Evolutionary conservation across 2,329 filamentous ascomycete genomes (phyloP), one percentile per base, ranked within the genome.

Genomic region (Beauveria sp.): DNA sequence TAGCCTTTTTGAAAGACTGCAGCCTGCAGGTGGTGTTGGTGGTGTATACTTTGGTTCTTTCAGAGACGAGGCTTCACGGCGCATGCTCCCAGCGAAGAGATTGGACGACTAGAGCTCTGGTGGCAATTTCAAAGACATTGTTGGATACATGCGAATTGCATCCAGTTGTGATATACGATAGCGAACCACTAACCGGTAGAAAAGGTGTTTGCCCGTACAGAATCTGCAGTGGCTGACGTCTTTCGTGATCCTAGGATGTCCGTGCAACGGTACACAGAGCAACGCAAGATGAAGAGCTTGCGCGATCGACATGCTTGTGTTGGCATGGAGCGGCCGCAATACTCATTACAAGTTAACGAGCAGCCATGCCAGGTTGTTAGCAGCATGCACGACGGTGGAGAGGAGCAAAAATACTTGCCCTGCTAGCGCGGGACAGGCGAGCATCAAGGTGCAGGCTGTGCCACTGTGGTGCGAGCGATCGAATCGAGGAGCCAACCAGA

Each of bases 361-460:
- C 34, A 38, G 34, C 34, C 12, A 38, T 16, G 34, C 34, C 22
- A 26, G 38, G 22, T 43, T 54, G 51, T 42, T 42, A 42, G 51
- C 40, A 45, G 26, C 22, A 50, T 59, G 56, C 45, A 42, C 43
- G 8, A 40, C 22, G 18, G 56, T 50, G 45, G 55, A 50, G 55
- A 50, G 46, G 45, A 28, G 34, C 56, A 43, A 38, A 42, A 50
- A 59, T 58, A 59, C 22, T 50, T 28, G 28, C 31, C 45, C 43
- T 43, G 48, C 49, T 60, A 60, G 57, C 48, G 57, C 38, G 48
- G 40, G n/a, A 45, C 24, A 52, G 57, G 56, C 56, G 56, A 59
- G 46, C 46, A 51, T 51, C 49, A 45, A 51, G 9, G 56, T 60
- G 14, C 22, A 22, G 20, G 43, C n/a, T 12, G n/a, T 28, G 42